Evolutionary conservation across 371 early-diverging fungal genomes (phyloP).

Genomic region (Circinella umbellata): DNA sequence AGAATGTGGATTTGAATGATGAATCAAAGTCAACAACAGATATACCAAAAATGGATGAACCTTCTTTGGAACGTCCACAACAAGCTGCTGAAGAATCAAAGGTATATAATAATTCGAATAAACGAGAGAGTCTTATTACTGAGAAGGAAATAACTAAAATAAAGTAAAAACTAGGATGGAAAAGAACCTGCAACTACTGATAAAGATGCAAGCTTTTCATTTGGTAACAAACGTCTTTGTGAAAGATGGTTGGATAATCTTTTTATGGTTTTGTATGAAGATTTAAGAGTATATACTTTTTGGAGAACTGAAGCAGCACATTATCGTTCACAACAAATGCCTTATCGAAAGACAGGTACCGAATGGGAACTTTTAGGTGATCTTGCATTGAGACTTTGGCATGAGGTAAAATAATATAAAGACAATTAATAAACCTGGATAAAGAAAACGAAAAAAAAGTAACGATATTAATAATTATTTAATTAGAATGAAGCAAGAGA

Average conservation of each 20-base stretch:
- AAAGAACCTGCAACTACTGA: constrained; percentile 12
- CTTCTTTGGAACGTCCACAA: constrained; percentile 41
- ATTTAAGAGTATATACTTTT: constrained; percentile 91
- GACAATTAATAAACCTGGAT: not conserved
- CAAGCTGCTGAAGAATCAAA: constrained; percentile 51
- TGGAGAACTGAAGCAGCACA: constrained; percentile 78
- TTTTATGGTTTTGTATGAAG: constrained; percentile 97
- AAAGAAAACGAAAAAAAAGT: not conserved
- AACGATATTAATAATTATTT: not conserved
- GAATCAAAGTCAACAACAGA: constrained; percentile 16
- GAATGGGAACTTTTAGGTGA: constrained; percentile 98
- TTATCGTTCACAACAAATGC: constrained; percentile 72
- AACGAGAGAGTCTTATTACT: not conserved
- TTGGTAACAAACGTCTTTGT: constrained; percentile 93
- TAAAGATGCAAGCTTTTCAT: constrained; percentile 58
- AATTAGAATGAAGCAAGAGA: constrained; percentile 85
- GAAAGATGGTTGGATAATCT: constrained; percentile 98
- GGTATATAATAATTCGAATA: constrained; percentile 8
- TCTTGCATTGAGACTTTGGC: constrained; percentile 83
- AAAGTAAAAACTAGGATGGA: constrained; percentile 11
- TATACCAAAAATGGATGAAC: constrained; percentile 24
- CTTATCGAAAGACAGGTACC: constrained; percentile 88
- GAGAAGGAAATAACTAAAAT: no score
- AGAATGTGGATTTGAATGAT: constrained; percentile 37
- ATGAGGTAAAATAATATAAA: constrained; percentile 55